Conservation (phyloP, 139 green algal species). For the Chlorella ohadii region DNA sequence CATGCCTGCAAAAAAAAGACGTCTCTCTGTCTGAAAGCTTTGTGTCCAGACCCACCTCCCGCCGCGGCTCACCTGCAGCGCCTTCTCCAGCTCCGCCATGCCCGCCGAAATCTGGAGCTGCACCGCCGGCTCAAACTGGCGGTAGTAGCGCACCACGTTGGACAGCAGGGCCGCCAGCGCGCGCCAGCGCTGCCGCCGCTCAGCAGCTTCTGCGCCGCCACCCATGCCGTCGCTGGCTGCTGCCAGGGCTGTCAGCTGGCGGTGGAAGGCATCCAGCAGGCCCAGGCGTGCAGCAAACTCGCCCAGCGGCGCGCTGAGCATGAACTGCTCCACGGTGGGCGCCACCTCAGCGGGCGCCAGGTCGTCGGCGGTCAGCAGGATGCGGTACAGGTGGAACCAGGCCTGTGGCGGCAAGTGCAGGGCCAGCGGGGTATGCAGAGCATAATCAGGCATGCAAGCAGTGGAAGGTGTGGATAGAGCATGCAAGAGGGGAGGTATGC, state of each 20-base stretch:
- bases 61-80: conserved; percentile 68
- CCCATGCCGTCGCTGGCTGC: neutral
- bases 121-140: conserved; percentile 77
- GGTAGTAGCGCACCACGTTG: conserved; percentile 89
- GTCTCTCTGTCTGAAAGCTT: too few species aligned
- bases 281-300: conserved; percentile 85
- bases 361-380: conserved; percentile 59
- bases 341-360: conserved; percentile 38
- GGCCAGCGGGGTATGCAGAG: neutral
- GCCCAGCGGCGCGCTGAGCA: conserved; percentile 84
- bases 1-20: too few species aligned
- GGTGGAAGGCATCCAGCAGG: conserved; percentile 76
- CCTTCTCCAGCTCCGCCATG: conserved; percentile 79
- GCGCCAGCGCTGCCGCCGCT: neutral
- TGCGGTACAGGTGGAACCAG: conserved; percentile 94
- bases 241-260: conserved; percentile 33
- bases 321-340: conserved; percentile 85
- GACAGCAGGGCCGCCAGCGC: conserved; percentile 58
- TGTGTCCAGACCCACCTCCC: neutral
- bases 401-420: conserved; percentile 14
- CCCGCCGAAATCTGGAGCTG: conserved; percentile 55
- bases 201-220: neutral
- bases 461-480: too few species aligned
- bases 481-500: neutral
- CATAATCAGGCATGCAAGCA: neutral